Conservation (phyloP, 371 early-diverging fungal species). For the Choanephora cucurbitarum region DNA sequence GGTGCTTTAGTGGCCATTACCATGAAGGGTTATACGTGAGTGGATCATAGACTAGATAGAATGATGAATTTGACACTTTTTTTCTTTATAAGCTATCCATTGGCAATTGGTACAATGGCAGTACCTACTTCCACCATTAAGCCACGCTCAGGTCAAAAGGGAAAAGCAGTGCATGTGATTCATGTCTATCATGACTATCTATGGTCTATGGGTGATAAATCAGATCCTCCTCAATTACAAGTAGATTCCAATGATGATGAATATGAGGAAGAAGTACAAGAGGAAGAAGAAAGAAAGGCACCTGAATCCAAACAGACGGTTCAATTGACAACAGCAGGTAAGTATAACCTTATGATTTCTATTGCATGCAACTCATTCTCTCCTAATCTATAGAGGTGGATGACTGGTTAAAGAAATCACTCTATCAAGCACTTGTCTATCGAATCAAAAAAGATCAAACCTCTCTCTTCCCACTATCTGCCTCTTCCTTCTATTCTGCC, state of each 20-base stretch:
- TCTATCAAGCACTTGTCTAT: conserved; percentile 64
- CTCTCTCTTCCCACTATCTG: conserved; percentile 59
- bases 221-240: conserved; percentile 51
- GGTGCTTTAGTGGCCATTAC: conserved; percentile 59
- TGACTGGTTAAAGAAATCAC: conserved; percentile 54
- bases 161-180: conserved; percentile 70
- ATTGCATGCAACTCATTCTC: too few species aligned
- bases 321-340: conserved; percentile 23
- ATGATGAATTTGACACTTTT: conserved; percentile 23
- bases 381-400: conserved; percentile 73
- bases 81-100: conserved; percentile 40
- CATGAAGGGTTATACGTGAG: conserved; percentile 54
- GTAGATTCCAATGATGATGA: conserved; percentile 29
- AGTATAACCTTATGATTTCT: too few species aligned
- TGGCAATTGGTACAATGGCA: conserved; percentile 64
- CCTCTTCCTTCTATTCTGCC: conserved; percentile 64
- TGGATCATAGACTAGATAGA: too few species aligned
- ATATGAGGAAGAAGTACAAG: conserved; percentile 32
- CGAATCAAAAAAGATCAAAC: conserved; percentile 58
- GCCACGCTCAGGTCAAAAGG: conserved; percentile 61
- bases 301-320: neutral
- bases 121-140: conserved; percentile 47
- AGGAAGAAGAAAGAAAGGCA: conserved; percentile 10
- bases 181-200: conserved; percentile 70
- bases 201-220: conserved; percentile 70